A percentile compares a stretch with the other conserved stretches of the same genome.
These are phyloP conservation scores for Pleurotus platypus DNA, from an alignment of 768 basidiomycete species.

Conservation along the genomic window DNA sequence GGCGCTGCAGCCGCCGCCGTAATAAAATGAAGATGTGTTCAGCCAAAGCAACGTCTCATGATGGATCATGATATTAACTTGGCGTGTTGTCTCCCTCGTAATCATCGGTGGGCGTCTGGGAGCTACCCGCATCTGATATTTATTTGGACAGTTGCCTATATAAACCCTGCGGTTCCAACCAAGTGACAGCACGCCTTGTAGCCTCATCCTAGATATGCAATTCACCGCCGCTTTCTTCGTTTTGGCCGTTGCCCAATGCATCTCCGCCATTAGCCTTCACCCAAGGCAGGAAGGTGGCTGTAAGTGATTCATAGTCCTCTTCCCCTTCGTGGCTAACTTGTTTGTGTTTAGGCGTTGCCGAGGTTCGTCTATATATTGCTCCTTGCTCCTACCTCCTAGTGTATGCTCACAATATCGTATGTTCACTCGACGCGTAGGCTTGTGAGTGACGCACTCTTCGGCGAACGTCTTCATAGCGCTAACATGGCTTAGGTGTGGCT, in stretches of 20 bases:
- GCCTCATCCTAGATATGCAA: not conserved
- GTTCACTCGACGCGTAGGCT: not conserved
- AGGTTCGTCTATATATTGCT: no score
- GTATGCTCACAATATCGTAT: not conserved
- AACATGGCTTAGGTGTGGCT: not conserved
- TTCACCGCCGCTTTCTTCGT: not conserved
- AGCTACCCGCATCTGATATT: conserved; percentile 4
- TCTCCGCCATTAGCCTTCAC: conserved; percentile 4
- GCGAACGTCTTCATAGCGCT: not conserved
- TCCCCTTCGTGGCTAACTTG: no score
- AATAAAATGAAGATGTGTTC: no score
- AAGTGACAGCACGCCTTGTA: no score
- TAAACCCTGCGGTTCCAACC: not conserved
- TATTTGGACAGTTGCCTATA: not conserved
- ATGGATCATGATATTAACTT: no score
- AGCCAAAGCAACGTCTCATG: no score
- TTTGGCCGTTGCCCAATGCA: conserved; percentile 1
- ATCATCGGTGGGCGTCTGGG: no score
- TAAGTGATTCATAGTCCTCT: not conserved
- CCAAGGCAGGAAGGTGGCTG: not conserved
- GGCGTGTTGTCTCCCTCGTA: no score
- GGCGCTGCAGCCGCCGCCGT: no score
- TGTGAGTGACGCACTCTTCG: not conserved
- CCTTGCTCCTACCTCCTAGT: no score
- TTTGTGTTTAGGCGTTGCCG: no score